These are phyloP conservation scores for Suillus bovinus DNA, from an alignment of 768 basidiomycete species.

Conservation along the genomic window DNA sequence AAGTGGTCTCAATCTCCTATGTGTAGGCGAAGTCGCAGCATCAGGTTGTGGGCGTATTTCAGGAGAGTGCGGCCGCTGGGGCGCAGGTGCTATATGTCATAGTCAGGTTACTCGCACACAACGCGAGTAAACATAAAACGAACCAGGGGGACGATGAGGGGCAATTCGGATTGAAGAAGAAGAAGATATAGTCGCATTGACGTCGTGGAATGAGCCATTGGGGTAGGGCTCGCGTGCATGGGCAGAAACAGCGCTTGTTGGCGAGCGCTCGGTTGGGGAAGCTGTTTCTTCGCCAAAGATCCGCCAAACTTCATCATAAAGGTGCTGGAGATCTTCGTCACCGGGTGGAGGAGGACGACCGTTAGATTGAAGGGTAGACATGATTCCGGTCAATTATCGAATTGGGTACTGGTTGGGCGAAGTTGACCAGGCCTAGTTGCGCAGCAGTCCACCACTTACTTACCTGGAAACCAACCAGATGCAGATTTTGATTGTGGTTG, in stretches of 20 bases:
- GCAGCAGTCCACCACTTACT: not conserved
- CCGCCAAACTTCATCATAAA: conserved; percentile 77
- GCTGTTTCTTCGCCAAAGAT: conserved; percentile 54
- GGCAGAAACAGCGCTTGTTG: conserved; percentile 18
- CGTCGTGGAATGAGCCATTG: conserved; percentile 24
- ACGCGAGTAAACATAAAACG: conserved; percentile 10
- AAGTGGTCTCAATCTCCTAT: conserved; percentile 29
- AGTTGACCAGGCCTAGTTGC: conserved; percentile 13
- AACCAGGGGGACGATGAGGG: conserved; percentile 25
- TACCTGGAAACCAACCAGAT: not conserved
- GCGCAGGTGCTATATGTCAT: conserved; percentile 3
- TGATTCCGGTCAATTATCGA: conserved; percentile 20
- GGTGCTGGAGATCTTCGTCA: conserved; percentile 70
- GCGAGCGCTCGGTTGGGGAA: conserved; percentile 33
- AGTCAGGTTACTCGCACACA: conserved; percentile 2
- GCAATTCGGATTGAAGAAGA: conserved; percentile 18
- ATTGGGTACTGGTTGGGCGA: not conserved
- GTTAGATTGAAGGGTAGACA: conserved; percentile 39
- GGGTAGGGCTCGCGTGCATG: conserved; percentile 21
- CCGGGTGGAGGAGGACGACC: conserved; percentile 45
- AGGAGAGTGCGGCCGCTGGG: conserved; percentile 18
- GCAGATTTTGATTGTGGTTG: not conserved
- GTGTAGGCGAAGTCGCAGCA: conserved; percentile 29
- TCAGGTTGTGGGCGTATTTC: conserved; percentile 25
- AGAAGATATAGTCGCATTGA: conserved; percentile 14